These are phyloP conservation scores for Daucus carota DNA, from an alignment of 129 eudicot genomes.

Conservation along the genomic window DH1_v3.0 NC_030383.2:48371501-48372000, in stretches of 20 bases:
- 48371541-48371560: no score
- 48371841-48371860: conserved; percentile 45
- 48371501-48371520: no score
- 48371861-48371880: conserved; percentile 44
- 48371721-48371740: background rate
- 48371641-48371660: background rate
- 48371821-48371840: conserved; percentile 62
- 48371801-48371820: no score
- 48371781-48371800: no score
- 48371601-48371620: background rate
- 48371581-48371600: no score
- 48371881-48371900: conserved; percentile 67
- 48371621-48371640: background rate
- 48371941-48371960: conserved; percentile 56
- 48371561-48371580: no score
- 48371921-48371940: conserved; percentile 55
- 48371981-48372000: background rate
- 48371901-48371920: conserved; percentile 50
- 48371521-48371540: no score
- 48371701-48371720: background rate
- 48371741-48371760: no score
- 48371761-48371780: no score
- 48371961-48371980: conserved; percentile 16
- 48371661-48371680: background rate
- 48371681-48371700: background rate